Evolutionary conservation across 169 alveolate species (phyloP), one percentile per base, ranked within the genome.

Genomic region (Eimeria tenella): DNA sequence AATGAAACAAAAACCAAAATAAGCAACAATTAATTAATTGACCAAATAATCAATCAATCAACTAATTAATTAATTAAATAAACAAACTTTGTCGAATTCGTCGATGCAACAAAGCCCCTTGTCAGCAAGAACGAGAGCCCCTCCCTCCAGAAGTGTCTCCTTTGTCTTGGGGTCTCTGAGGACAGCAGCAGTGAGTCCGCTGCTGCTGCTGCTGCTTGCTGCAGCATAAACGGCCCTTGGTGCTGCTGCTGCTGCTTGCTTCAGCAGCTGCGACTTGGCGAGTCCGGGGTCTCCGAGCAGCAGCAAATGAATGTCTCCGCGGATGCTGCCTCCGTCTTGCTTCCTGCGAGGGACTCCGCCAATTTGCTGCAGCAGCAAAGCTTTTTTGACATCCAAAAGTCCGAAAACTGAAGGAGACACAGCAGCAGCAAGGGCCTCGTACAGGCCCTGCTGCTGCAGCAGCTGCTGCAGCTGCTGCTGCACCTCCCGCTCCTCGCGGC

Each of bases 211-310:
- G 89, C 99, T 99, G 94, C 98, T 98, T 11, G 99, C 99, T 81
- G 99, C 97, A 49, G 99, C 99, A 96, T 99, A 99, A 56, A 99
- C 98, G 10, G 92, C 65, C 23, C 31, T 42, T 10, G 6, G 4
- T 0, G 94, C 83, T 5, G 88, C 19, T n/a, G 62, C 50, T 75
- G 62, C 62, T 9, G 79, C 90, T n/a, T 62, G 98, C 96, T 99
- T 98, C 77, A 99, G 96, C 86, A 99, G 96, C 95, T 99, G 99
- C 52, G 99, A 99, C 97, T 99, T 99, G 60, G 99, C 99, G 21
- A 99, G 99, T 5, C 99, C 98, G 10, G 99, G 99, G 95, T 99
- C 99, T 58, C 99, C 99, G 84, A 99, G 98, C 25, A 99, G 97
- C 87, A 99, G 97, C 50, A 99, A 96, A 96, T 99, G 99, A 63